Base-by-base conservation (phyloP, 2,329 filamentous ascomycete species). In the Trichoderma sp. region DNA sequence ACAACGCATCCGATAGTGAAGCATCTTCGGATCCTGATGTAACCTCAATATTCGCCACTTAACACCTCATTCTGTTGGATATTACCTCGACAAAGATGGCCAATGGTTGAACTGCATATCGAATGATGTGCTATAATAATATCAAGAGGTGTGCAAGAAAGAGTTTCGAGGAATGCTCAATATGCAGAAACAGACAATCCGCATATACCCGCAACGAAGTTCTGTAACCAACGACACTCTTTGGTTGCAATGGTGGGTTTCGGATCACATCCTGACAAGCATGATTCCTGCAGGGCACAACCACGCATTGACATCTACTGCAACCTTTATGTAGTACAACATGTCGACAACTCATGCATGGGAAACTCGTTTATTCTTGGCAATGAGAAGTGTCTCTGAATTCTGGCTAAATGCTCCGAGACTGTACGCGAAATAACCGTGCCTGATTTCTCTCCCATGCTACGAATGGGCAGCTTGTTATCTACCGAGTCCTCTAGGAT, bases 11-110 rank as follows among this genome's bases (percentile, higher is more conserved):
- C 5, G 67, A 72, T 64, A 55, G 32, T 4, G 68, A 67, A 23
- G 63, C 67, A 34, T 61, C 71, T 13, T 72, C 68, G 20, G 68
- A 63, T 13, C 68, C 71, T 15, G 68, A 71, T 47, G 34, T 67
- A n/a, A 32, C 39, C 26, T 62, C 61, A 7, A 67, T 72, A 20
- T 72, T 72, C 12, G 36, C 71, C 15, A 57, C 71, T 67, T 72
- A 43, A 72, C 1, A 47, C 28, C n/a, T 26, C 30, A 61, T 26
- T 4, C 3, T 17, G 20, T 4, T 3, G 5, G 26, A 32, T 32
- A 34, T 23, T 32, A 47, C 65, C 1, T 12, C n/a, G 26, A 32
- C 4, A 13, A 43, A 17, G 15, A 28, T 26, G 23, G 26, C 57
- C 13, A 50, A 26, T 34, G 55, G 53, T 26, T n/a, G 20, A 36